phyloP scores from a whole-genome alignment of 2,329 filamentous ascomycete genomes.

The Elsinoe arachidis region DNA sequence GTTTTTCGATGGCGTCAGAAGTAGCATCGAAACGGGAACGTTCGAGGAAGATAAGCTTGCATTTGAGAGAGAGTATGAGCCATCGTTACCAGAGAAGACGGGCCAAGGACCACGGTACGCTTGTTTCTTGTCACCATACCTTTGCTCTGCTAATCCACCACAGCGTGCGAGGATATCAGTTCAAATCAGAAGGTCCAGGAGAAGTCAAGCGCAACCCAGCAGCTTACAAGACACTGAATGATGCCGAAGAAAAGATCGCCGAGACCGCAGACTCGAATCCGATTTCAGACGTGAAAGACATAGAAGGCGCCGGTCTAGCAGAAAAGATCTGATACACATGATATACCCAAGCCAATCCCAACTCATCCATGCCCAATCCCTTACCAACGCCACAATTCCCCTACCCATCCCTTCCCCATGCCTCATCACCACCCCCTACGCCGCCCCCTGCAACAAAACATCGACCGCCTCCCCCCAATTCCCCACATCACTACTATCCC shows the following conservation, averaged over 20 bases:
- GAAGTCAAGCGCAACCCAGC: constrained; percentile 57
- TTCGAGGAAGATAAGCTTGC: constrained; percentile 46
- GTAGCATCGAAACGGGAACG: constrained; percentile 49
- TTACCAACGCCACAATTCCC: neutral
- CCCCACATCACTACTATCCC: constrained; percentile 45
- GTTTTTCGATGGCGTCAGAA: constrained; percentile 67
- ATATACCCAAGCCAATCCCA: neutral
- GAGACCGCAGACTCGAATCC: constrained; percentile 40
- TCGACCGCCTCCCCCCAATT: constrained; percentile 44
- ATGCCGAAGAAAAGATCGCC: constrained; percentile 38
- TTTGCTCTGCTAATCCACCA: neutral
- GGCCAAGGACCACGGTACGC: constrained; percentile 64
- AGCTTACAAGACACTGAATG: constrained; percentile 54
- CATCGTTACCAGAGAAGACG: constrained; percentile 61
- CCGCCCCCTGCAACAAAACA: constrained; percentile 13
- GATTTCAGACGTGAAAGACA: constrained; percentile 42
- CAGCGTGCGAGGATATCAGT: constrained; percentile 70
- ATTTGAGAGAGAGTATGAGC: constrained; percentile 62
- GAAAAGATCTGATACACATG: constrained; percentile 17
- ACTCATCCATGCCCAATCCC: neutral
- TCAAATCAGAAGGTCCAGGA: constrained; percentile 58
- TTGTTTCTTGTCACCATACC: constrained; percentile 5
- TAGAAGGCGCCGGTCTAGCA: constrained; percentile 38
- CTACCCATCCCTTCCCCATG: neutral
- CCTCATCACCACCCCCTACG: neutral